phyloP scores from a whole-genome alignment of 495 filamentous ascomycete genomes.

The Hypomontagnella monticulosa region DNA sequence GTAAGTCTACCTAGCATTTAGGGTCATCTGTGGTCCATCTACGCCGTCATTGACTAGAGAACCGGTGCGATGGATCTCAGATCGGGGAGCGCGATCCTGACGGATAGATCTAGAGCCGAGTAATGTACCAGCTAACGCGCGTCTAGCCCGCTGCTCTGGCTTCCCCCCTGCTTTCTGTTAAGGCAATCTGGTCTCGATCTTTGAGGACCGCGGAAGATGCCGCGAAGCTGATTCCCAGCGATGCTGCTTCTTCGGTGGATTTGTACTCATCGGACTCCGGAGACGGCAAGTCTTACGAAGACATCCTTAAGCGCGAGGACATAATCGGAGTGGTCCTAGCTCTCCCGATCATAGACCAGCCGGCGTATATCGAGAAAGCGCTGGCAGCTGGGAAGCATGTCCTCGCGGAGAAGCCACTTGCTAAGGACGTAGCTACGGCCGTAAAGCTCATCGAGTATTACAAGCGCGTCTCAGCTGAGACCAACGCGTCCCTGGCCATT shows the following conservation, averaged over 20 bases:
- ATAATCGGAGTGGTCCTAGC: constrained; percentile 76
- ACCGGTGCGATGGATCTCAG: neutral
- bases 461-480: constrained; percentile 53
- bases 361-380: constrained; percentile 66
- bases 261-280: constrained; percentile 71
- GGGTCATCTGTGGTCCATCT: neutral
- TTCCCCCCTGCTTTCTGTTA: constrained; percentile 57
- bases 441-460: constrained; percentile 71
- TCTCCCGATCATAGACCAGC: constrained; percentile 70
- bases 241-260: constrained; percentile 51
- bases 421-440: constrained; percentile 70
- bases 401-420: constrained; percentile 84
- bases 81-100: neutral
- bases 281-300: constrained; percentile 62
- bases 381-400: constrained; percentile 81
- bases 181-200: constrained; percentile 72
- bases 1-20: constrained; percentile 39
- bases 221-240: constrained; percentile 46
- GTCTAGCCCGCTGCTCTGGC: constrained; percentile 62
- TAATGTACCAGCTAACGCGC: constrained; percentile 28
- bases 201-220: constrained; percentile 53
- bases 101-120: constrained; percentile 14
- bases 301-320: constrained; percentile 71
- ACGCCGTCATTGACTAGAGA: neutral
- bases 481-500: constrained; percentile 66